These are phyloP conservation scores for Paracoccidioides brasiliensis DNA, from an alignment of 2,329 filamentous ascomycete species.

Conservation along the genomic window DNA sequence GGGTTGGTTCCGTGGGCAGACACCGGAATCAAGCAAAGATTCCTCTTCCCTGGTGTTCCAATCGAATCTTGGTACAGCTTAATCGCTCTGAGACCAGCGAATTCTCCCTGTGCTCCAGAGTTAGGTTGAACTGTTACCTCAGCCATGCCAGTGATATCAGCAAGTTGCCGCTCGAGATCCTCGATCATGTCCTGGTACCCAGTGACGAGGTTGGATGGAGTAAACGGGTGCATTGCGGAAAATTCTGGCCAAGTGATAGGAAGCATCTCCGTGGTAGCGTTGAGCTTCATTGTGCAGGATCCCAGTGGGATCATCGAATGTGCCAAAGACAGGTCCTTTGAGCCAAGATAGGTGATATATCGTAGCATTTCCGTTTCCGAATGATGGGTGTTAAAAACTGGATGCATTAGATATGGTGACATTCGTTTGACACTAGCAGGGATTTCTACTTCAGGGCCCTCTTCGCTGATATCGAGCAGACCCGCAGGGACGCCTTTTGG, in stretches of 20 bases:
- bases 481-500: slow-evolving; percentile 19
- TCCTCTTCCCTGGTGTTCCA: slow-evolving; percentile 50
- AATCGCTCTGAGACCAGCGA: slow-evolving; percentile 78
- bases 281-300: slow-evolving; percentile 97
- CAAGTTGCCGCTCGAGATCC: slow-evolving; percentile 62
- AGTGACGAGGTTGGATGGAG: slow-evolving; percentile 47
- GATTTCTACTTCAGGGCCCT: slow-evolving; percentile 30
- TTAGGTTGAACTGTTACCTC: slow-evolving; percentile 87
- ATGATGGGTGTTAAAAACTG: slow-evolving; percentile 88
- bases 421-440: slow-evolving; percentile 51
- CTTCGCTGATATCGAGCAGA: slow-evolving; percentile 18
- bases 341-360: slow-evolving; percentile 86
- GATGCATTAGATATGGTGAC: slow-evolving; percentile 69
- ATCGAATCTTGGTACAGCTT: slow-evolving; percentile 66
- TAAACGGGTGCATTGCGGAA: slow-evolving; percentile 69
- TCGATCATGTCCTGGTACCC: slow-evolving; percentile 60
- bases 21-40: slow-evolving; percentile 87
- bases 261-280: slow-evolving; percentile 85
- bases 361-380: slow-evolving; percentile 89
- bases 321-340: slow-evolving; percentile 83
- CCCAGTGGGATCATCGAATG: slow-evolving; percentile 97
- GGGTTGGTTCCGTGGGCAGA: slow-evolving; percentile 95
- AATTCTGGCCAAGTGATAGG: slow-evolving; percentile 67
- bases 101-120: slow-evolving; percentile 91
- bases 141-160: slow-evolving; percentile 77